Conservation (phyloP, 2,329 filamentous ascomycete genomes). For the Colletotrichum sp. region DNA sequence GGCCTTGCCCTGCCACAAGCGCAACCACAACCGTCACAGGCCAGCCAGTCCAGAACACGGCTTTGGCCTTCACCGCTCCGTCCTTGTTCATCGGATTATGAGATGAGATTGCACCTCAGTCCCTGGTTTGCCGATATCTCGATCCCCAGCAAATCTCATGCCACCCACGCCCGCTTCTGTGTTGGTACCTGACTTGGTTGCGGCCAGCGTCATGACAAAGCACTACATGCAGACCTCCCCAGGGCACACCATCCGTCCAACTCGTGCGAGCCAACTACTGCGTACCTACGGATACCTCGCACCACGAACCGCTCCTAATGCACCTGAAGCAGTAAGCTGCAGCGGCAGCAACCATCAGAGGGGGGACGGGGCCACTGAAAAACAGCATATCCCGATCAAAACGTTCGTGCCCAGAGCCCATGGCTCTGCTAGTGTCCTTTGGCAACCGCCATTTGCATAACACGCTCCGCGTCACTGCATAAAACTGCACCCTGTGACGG, state of each 20-base stretch:
- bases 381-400: slow-evolving; percentile 7
- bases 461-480: slow-evolving; percentile 10
- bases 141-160: slow-evolving; percentile 1
- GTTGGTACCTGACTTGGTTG: slow-evolving; percentile 14
- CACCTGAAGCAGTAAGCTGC: not conserved
- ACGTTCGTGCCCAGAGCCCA: not conserved
- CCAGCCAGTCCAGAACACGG: not conserved
- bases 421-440: not conserved
- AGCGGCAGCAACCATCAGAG: not conserved
- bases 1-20: not conserved
- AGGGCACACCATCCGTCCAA: not conserved
- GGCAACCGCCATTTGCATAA: slow-evolving; percentile 8
- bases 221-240: slow-evolving; percentile 4
- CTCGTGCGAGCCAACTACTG: not conserved
- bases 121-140: slow-evolving; percentile 2
- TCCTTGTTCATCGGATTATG: not conserved
- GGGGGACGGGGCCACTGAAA: not conserved
- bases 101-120: not conserved
- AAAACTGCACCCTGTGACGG: slow-evolving; percentile 3
- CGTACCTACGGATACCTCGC: not conserved
- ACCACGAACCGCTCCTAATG: not conserved
- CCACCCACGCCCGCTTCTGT: not conserved
- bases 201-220: slow-evolving; percentile 5
- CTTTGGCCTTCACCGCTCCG: not conserved
- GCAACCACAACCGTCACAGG: not conserved